Evolutionary conservation across 306 rosid genomes (phyloP).

Genomic region (Mucuna pruriens): DNA sequence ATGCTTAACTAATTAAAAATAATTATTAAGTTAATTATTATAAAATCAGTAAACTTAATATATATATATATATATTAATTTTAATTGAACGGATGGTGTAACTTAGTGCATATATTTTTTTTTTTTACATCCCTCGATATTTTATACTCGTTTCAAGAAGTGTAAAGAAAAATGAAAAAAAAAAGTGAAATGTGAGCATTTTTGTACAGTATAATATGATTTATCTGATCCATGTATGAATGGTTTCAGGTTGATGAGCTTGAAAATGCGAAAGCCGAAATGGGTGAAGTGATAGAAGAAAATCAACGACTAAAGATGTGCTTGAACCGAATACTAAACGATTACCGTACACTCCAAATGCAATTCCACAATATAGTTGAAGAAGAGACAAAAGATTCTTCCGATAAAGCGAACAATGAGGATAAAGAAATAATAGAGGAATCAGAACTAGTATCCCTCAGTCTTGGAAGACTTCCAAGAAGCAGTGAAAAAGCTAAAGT

Average conservation of each 20-base stretch:
- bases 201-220: neutral
- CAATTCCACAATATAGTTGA: constrained; percentile 48
- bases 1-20: too few species aligned
- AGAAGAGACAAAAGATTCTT: constrained; percentile 42
- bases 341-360: constrained; percentile 62
- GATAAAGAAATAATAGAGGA: constrained; percentile 39
- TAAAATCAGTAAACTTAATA: too few species aligned
- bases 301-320: constrained; percentile 64
- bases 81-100: too few species aligned
- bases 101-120: too few species aligned
- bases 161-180: neutral
- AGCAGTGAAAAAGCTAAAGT: constrained; percentile 43
- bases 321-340: constrained; percentile 58
- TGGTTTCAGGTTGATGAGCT: constrained; percentile 52
- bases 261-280: constrained; percentile 62
- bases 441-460: constrained; percentile 63
- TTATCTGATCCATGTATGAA: neutral
- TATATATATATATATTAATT: too few species aligned
- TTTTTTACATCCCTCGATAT: neutral
- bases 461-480: constrained; percentile 64
- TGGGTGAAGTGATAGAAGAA: constrained; percentile 74
- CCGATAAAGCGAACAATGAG: neutral
- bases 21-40: too few species aligned
- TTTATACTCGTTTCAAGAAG: neutral
- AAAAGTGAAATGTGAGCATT: neutral